Base-by-base conservation (phyloP, 768 basidiomycete species). In the Russula virescens region DNA sequence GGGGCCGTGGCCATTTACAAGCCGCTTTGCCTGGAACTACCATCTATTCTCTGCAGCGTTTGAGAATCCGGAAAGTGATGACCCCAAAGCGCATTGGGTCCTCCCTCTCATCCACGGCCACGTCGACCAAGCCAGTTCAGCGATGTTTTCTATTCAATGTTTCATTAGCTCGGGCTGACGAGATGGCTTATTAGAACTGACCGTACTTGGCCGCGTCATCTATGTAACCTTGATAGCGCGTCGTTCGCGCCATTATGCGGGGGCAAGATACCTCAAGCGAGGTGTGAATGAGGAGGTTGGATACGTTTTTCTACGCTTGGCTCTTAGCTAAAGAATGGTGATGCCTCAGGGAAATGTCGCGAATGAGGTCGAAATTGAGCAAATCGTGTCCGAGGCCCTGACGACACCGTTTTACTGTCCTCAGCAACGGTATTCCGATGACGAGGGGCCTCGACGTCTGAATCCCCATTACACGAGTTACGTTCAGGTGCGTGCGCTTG, bases 341-440 rank as follows among this genome's bases (percentile, higher is more conserved):
- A 62, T 8, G 1, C 9, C 34, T 7, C 47, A 97, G 94, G 97
- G 97, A 3, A 93, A 95, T 71, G 96, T 98, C 11, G 96, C 96
- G 3, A 99, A 99, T 71, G 97, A 98, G 73, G 97, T 99, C 2
- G 97, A 99, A 75, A 97, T 94, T 0, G 97, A 99, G 72, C 97
- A 99, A 70, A 96, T 99, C 55, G 92, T 96, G 0, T 89, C 88
- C 9, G 94, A 96, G 70, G 89, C 91, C 0, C 71, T 91, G 6
- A 95, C 91, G 0, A 95, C 94, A 0, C 85, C 94, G 0, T 95
- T 97, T 71, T 92, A 94, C 71, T 88, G 81, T 66, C 91, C 90
- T 10, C 75, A 78, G 13, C 68, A 71, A 7, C 73, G 76, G 35
- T 68, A 72, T 50, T 45, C 75, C 76, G 16, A 66, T 70, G 9